Evolutionary conservation across 768 basidiomycete species (phyloP), one percentile per base, ranked within the genome.

Genomic region (Hypholoma fasciculare): DNA sequence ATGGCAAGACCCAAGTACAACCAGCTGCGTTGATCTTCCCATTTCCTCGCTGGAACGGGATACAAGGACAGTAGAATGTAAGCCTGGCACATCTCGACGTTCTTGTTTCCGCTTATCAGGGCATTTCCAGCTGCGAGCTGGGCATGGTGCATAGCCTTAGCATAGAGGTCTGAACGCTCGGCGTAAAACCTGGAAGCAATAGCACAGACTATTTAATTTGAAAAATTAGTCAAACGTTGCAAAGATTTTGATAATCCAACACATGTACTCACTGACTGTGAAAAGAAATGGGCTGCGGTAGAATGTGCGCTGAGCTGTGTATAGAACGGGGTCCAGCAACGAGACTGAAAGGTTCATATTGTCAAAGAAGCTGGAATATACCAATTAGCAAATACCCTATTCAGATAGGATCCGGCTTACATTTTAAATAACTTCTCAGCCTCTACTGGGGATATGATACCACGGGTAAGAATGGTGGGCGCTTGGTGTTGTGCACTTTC

Each of bases 11-110:
- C 94, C 19, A 96, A 86, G 70, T 91, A 94, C 49, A 96, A 71
- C 91, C 92, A 97, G 52, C 88, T 88, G 26, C 93, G 81, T 66
- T 96, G 93, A 62, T 96, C 92, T 66, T 95, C 93, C 88, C 92
- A 95, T 30, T 86, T 82, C 50, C 84, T 82, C 0, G 86, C 80
- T 1, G 91, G 91, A 0, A 90, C 78, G 54, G 87, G 85, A 72
- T 90, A 89, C 63, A 98, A 71, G 67, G 90, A 86, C 63, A 92
- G 75, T 20, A 92, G 74, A 56, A 92, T 85, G 67, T 94, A 98
- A 16, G 89, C 95, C 46, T 89, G 87, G 49, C 86, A 87, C 70
- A 91, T 85, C 65, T 97, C 95, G 26, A 96, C 88, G 54, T 83
- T 86, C 72, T 94, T 93, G 52, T 81, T 81, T 2, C 90, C 92